A percentile compares a stretch with the other conserved stretches of the same genome.
Evolutionary conservation across 2,329 filamentous ascomycete genomes (phyloP).

Genomic region (Cyclaneusma minus): DNA sequence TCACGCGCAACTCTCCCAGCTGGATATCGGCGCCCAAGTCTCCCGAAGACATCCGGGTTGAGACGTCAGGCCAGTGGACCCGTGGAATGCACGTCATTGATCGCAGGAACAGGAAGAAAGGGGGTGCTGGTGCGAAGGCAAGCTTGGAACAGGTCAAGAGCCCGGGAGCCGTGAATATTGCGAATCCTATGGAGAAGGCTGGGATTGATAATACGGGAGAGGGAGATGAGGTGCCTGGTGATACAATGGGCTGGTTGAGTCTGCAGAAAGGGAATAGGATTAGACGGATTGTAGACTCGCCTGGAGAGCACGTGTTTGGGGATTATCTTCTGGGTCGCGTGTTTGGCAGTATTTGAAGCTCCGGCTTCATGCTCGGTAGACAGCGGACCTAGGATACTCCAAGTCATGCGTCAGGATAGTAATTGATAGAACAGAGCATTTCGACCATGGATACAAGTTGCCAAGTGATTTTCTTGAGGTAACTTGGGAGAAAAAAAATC

Average conservation of each 20-base stretch:
- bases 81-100: conserved; percentile 82
- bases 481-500: too few relatives aligned
- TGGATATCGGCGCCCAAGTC: conserved; percentile 39
- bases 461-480: too few relatives aligned
- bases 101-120: conserved; percentile 42
- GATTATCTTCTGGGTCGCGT: conserved; percentile 48
- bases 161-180: conserved; percentile 18
- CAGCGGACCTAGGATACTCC: too few relatives aligned
- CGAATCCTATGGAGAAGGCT: conserved; percentile 21
- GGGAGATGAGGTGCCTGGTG: conserved; percentile 46
- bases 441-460: too few relatives aligned
- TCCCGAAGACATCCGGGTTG: conserved; percentile 73
- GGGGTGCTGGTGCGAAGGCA: conserved; percentile 26
- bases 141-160: conserved; percentile 17
- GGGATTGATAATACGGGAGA: conserved; percentile 23
- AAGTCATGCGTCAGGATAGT: too few relatives aligned
- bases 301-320: conserved; percentile 53
- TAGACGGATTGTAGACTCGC: conserved; percentile 53
- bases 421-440: too few relatives aligned
- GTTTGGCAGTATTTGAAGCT: too few relatives aligned
- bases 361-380: too few relatives aligned
- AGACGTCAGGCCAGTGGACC: conserved; percentile 89
- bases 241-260: conserved; percentile 65
- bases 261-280: conserved; percentile 63
- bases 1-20: conserved; percentile 40